Base-by-base conservation (phyloP, 2,329 filamentous ascomycete genomes). In the Phyllosticta citribraziliensis region DNA sequence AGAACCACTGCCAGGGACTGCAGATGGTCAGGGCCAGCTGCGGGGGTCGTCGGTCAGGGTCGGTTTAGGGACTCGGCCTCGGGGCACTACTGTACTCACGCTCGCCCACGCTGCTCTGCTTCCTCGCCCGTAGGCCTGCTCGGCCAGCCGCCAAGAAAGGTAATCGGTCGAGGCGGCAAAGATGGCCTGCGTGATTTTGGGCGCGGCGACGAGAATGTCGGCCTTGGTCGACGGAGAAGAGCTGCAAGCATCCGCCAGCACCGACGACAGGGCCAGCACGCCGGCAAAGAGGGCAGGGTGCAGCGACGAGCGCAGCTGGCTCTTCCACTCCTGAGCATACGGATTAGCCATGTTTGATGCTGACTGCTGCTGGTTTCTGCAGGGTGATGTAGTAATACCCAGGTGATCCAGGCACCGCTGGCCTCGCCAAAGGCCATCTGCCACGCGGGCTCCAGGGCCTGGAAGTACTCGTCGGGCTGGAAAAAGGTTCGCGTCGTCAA, bases 391-490 rank as follows among this genome's bases (percentile, higher is more conserved):
- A 47, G 53, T 33, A 61, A 77, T 80, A 96, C 93, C 94, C 94
- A 99, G 64, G 94, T 99, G 69, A 97, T 82, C 90, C 93, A 99
- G 27, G 93, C 90, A 64, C 89, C 88, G 73, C 87, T 88, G 14
- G 80, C 72, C 2, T 78, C 70, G 22, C 92, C 92, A 79, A 96
- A 97, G 2, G 89, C 88, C 60, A 94, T 81, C 68, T 86, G 80
- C 92, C 93, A 97, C 66, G 94, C 94, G 58, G 94, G 93, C 77
- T 99, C 94, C 53, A 97, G 83, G 1, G 91, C 88, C 72, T 99
- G 94, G 70, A 94, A 99, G 78, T 90, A 97, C 75, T 99, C 94
- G 78, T 99, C 94, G 27, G 94, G 94, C 74, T 99, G 94, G 77
- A 99, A 99, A 74, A 97, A 99, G 20, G 94, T 97, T 66, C 84